Evolutionary conservation across 2,329 filamentous ascomycete species (phyloP).

Genomic region (Sarocladiaceae sp.): DNA sequence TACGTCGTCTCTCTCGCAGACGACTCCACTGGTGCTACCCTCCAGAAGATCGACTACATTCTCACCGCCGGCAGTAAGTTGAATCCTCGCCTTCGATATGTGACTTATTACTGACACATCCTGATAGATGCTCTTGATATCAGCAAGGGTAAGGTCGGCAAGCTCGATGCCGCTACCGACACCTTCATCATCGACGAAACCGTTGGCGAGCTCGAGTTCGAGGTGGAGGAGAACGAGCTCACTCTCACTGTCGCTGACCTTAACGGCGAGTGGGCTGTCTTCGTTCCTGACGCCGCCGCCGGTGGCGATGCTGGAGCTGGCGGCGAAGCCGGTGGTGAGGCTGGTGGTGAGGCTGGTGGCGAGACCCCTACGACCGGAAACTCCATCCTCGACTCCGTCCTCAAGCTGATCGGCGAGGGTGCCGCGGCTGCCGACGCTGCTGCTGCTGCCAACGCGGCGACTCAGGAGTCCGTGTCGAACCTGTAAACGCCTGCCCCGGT

Average conservation of each 20-base stretch:
- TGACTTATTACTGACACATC: not conserved
- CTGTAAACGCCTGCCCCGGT: too few species aligned
- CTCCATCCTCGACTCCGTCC: slow-evolving; percentile 7
- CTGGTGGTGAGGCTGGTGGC: slow-evolving; percentile 2
- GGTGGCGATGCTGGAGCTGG: slow-evolving; percentile 13
- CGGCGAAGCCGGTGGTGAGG: slow-evolving; percentile 14
- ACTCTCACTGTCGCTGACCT: slow-evolving; percentile 23
- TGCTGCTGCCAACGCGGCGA: not conserved
- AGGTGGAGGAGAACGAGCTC: slow-evolving; percentile 34
- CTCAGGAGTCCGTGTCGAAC: too few species aligned
- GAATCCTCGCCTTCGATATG: not conserved
- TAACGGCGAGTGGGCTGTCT: slow-evolving; percentile 27
- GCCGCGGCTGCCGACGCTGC: slow-evolving; percentile 3
- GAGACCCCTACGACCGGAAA: slow-evolving; percentile 1
- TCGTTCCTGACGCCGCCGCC: slow-evolving; percentile 20
- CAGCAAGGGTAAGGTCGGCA: slow-evolving; percentile 27
- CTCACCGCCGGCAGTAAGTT: slow-evolving; percentile 27
- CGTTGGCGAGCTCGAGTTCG: slow-evolving; percentile 34
- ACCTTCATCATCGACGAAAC: slow-evolving; percentile 28
- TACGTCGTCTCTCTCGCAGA: slow-evolving; percentile 28
- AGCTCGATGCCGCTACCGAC: slow-evolving; percentile 27
- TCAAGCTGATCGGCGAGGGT: slow-evolving; percentile 8
- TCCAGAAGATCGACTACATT: slow-evolving; percentile 35
- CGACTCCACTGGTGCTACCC: slow-evolving; percentile 24
- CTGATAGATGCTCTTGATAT: slow-evolving; percentile 26